Conservation (phyloP, 345 rosid species). For the Salix purpurea region DNA sequence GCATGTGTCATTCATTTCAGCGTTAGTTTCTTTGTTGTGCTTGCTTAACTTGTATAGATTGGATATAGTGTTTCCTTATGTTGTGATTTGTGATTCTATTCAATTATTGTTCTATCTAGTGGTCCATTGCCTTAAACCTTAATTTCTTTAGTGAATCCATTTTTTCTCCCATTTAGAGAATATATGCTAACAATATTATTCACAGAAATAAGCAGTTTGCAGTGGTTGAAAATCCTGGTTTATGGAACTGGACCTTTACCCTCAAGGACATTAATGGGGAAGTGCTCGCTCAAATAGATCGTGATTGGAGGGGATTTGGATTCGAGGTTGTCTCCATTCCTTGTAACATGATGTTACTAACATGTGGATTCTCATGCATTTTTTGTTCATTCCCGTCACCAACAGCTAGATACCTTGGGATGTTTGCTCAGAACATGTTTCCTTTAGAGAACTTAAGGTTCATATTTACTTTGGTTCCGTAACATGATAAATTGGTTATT, state of each 20-base stretch:
- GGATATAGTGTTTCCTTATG: no score
- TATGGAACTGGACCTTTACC: slow-evolving; percentile 98
- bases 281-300: slow-evolving; percentile 79
- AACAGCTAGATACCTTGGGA: neutral
- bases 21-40: no score
- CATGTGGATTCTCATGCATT: neutral
- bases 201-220: slow-evolving; percentile 85
- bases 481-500: no score
- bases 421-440: neutral
- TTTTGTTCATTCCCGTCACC: neutral
- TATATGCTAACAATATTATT: slow-evolving; percentile 12
- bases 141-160: neutral
- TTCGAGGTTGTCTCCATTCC: slow-evolving; percentile 59
- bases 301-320: slow-evolving; percentile 97
- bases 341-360: neutral
- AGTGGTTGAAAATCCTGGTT: slow-evolving; percentile 87
- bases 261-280: slow-evolving; percentile 74
- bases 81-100: no score
- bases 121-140: no score
- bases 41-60: no score
- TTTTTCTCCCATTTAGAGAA: neutral
- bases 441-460: no score
- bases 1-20: no score
- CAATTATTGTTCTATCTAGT: no score
- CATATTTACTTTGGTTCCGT: no score